Conservation (phyloP, 148 eudicot genomes). For the Cornus suecica region DNA sequence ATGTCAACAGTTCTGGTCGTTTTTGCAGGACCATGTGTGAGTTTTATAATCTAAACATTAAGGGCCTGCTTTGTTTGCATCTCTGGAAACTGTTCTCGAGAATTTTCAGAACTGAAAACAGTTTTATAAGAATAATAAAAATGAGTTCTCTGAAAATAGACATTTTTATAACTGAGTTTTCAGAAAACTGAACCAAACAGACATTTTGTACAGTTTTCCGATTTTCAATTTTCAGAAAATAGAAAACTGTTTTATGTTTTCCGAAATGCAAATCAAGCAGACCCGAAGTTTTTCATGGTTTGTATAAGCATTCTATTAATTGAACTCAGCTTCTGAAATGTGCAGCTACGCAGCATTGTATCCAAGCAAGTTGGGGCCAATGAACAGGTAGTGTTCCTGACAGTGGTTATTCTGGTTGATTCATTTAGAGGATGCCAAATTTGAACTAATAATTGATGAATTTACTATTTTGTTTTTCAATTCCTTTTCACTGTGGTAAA, state of each 20-base stretch:
- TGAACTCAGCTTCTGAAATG: neutral
- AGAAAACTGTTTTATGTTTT: too few species aligned
- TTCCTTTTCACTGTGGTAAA: neutral
- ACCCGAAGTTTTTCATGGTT: neutral
- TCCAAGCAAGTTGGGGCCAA: constrained; percentile 61
- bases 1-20: constrained; percentile 37
- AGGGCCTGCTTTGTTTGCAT: too few species aligned
- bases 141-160: too few species aligned
- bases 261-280: too few species aligned
- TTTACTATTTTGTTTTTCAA: neutral
- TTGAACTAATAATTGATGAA: neutral
- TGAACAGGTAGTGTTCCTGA: constrained; percentile 44
- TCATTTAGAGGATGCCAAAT: neutral
- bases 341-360: constrained; percentile 59
- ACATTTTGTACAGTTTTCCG: too few species aligned
- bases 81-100: too few species aligned
- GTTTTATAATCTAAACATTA: too few species aligned
- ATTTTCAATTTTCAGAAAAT: too few species aligned
- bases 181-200: too few species aligned
- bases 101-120: too few species aligned
- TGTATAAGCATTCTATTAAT: neutral
- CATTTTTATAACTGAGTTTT: too few species aligned
- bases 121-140: too few species aligned
- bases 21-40: constrained; percentile 53
- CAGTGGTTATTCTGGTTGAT: neutral